These are phyloP conservation scores for Acanthamoeba triangularis DNA, from an alignment of 208 protist genomes.

Conservation along the genomic window DNA sequence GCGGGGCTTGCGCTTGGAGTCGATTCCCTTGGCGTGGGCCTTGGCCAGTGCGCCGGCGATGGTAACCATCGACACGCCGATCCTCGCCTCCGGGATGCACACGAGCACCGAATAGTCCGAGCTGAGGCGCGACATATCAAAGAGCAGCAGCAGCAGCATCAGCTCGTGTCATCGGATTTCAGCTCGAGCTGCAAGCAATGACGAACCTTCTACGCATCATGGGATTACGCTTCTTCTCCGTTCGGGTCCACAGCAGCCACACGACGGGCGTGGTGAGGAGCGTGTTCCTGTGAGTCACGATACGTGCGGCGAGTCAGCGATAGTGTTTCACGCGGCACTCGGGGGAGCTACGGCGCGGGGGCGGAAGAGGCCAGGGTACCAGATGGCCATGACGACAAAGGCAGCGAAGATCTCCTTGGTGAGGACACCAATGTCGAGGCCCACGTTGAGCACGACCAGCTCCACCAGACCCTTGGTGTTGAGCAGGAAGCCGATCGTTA, in stretches of 20 bases:
- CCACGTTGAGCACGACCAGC: conserved; percentile 88
- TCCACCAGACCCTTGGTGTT: conserved; percentile 86
- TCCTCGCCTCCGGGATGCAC: conserved; percentile 32
- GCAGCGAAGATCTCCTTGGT: conserved; percentile 80
- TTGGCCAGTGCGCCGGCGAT: conserved; percentile 6
- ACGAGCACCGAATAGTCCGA: conserved; percentile 11
- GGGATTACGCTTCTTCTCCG: neutral
- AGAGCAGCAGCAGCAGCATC: neutral
- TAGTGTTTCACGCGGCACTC: no score
- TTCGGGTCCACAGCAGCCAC: conserved; percentile 74
- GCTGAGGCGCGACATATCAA: no score
- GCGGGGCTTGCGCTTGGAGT: neutral
- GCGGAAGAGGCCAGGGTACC: conserved; percentile 79
- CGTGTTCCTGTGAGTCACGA: no score
- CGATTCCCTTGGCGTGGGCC: neutral
- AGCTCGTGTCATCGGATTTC: no score
- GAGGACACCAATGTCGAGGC: conserved; percentile 83
- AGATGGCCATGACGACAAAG: conserved; percentile 88
- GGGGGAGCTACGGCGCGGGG: neutral
- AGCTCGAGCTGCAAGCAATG: no score
- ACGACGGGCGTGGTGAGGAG: conserved; percentile 86
- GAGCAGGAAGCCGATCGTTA: conserved; percentile 87
- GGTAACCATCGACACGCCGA: conserved; percentile 26
- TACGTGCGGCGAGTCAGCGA: no score
- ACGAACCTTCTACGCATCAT: neutral